A percentile compares a stretch with the other conserved stretches of the same genome.
These are phyloP conservation scores for Phytopythium vexans DNA, from an alignment of 352 stramenopile genomes.

Conservation along the genomic window DNA sequence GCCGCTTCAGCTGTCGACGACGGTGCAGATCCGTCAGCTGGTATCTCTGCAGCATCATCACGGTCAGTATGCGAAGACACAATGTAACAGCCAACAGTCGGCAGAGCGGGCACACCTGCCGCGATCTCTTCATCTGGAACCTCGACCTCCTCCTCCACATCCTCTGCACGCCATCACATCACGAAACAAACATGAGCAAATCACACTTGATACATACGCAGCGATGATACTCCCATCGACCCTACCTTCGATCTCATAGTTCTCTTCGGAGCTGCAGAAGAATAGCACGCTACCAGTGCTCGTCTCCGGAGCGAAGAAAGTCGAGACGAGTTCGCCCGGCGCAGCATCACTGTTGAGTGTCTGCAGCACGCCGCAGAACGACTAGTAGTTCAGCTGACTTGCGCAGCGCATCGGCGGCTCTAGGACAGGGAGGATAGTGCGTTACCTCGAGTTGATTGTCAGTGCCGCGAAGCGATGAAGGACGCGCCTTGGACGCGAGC, in stretches of 20 bases:
- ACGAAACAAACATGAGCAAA: neutral
- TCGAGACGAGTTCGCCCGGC: slow-evolving; percentile 34
- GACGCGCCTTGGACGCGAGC: slow-evolving; percentile 25
- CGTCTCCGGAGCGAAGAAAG: slow-evolving; percentile 55
- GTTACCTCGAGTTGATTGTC: slow-evolving; percentile 39
- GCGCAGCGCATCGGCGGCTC: no score
- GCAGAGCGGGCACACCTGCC: slow-evolving; percentile 7
- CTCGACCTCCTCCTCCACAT: slow-evolving; percentile 81
- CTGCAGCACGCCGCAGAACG: no score
- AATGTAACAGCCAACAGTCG: neutral
- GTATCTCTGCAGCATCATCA: slow-evolving; percentile 5
- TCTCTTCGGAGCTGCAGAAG: slow-evolving; percentile 65
- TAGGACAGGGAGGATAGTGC: neutral
- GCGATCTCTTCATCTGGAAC: slow-evolving; percentile 28
- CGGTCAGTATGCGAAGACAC: neutral
- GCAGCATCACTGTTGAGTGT: slow-evolving; percentile 14
- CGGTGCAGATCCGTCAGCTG: slow-evolving; percentile 6
- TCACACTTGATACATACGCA: no score
- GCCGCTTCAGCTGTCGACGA: slow-evolving; percentile 21
- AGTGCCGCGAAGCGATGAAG: slow-evolving; percentile 18
- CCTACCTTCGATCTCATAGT: slow-evolving; percentile 62
- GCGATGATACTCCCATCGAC: no score
- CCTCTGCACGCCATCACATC: slow-evolving; percentile 26
- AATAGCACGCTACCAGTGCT: slow-evolving; percentile 73
- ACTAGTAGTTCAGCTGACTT: no score